Evolutionary conservation across 257 asterid species (phyloP), one percentile per base, ranked within the genome.

Genomic region (Leptodermis oblonga): DNA sequence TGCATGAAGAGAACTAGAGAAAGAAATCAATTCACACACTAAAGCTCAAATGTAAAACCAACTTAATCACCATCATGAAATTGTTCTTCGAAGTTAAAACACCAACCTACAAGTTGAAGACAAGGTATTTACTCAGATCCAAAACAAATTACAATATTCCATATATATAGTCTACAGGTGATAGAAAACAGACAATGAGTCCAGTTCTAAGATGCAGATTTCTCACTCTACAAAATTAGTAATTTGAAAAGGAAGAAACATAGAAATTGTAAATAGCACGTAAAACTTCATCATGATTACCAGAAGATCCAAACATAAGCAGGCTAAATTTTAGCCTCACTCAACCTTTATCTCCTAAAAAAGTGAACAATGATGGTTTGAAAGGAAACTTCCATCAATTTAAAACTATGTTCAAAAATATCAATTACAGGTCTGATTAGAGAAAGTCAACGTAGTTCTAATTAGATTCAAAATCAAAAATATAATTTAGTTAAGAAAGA

Each of bases 1-100:
- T 4, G 62, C 33, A 53, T 4, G 61, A 54, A 41, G 41, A 42
- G 25, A 23, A 45, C 51, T 43, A 3, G 34, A 56, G n/a, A n/a
- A n/a, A n/a, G 36, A 12, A 65, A 31, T 37, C 62, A 45, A n/a
- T 67, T 65, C 33, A 56, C 43, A 34, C 36, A 22, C 17, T n/a
- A n/a, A 37, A 66, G 46, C 46, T 60, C 28, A 42, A 73, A 58
- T 13, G 4, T 0, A 51, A 15, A 72, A n/a, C 37, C 61, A 54
- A 55, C 23, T 6, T 52, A 43, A 54, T 7, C 62, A 39, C 4
- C 11, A 13, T 9, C 23, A 26, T 1, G n/a, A 26, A 65, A 23
- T 2, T 48, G 36, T 42, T 61, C 6, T 31, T 33, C 15, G 23
- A 22, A 1, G 3, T 30, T 51, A 14, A 23, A 17, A 22, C 41